Evolutionary conservation across 1,284 basidiomycete species (phyloP).

Genomic region (Sanghuangporus sanghuang): DNA sequence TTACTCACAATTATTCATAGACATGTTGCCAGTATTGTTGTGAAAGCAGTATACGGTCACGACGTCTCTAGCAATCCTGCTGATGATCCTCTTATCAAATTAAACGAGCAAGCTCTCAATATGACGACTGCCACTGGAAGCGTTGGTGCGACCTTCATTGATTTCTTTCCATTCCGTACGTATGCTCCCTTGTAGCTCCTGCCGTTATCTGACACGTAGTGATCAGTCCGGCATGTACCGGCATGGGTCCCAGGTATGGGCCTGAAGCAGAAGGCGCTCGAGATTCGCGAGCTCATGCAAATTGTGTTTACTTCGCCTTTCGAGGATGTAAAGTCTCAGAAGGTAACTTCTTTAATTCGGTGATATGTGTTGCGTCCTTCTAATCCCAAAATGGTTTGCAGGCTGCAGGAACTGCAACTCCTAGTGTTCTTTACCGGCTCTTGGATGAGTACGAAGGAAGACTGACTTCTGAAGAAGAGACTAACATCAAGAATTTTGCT

Average conservation of each 20-base stretch:
- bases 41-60: conserved; percentile 8
- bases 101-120: neutral
- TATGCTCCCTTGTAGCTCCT: neutral
- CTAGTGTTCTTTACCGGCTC: neutral
- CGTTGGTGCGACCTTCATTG: conserved; percentile 1
- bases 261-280: conserved; percentile 7
- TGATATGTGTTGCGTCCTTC: too few species aligned
- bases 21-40: neutral
- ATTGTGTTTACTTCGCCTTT: neutral
- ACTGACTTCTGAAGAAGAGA: conserved; percentile 2
- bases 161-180: conserved; percentile 12
- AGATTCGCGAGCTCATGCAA: neutral
- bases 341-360: neutral
- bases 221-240: conserved; percentile 8
- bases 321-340: neutral
- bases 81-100: neutral
- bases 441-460: conserved; percentile 6
- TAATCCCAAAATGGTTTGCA: neutral
- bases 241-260: conserved; percentile 10
- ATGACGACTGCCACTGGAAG: neutral
- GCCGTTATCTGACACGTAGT: neutral
- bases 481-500: conserved; percentile 5
- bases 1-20: conserved; percentile 2
- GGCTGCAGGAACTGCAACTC: conserved; percentile 6
- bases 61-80: neutral